phyloP scores from a whole-genome alignment of 2,329 filamentous ascomycete species.

The Trichophyton verrucosum region DNA sequence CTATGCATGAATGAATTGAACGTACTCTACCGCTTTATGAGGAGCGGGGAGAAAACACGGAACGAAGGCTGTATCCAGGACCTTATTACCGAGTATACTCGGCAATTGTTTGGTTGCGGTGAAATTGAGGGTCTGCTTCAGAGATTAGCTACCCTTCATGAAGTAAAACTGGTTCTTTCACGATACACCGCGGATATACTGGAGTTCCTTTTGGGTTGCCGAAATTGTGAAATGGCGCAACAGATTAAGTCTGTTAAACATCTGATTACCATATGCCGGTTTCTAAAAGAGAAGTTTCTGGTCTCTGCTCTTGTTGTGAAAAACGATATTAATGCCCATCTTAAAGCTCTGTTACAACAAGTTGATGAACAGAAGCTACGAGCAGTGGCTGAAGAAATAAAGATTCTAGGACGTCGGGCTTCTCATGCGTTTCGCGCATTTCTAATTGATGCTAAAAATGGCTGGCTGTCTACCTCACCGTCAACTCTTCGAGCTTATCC shows the following conservation, averaged over 20 bases:
- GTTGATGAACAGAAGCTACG: background rate
- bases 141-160: background rate
- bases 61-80: slow-evolving; percentile 15
- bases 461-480: slow-evolving; percentile 14
- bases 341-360: background rate
- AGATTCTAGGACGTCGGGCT: slow-evolving; percentile 13
- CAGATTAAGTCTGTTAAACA: background rate
- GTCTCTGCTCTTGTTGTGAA: background rate
- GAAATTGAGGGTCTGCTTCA: background rate
- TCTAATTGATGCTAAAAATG: slow-evolving; percentile 15
- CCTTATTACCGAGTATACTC: background rate
- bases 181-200: background rate
- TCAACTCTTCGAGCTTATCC: slow-evolving; percentile 7
- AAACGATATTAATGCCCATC: background rate
- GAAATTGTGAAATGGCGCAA: background rate
- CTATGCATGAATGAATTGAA: slow-evolving; percentile 17
- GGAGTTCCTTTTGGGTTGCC: background rate
- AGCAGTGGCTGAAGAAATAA: background rate
- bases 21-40: slow-evolving; percentile 15
- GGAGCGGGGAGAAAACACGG: background rate
- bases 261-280: background rate
- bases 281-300: background rate
- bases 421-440: slow-evolving; percentile 16
- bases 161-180: background rate
- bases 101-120: background rate